Conservation (phyloP, 805 yeast genomes). For the Teunomyces cretensis region DNA sequence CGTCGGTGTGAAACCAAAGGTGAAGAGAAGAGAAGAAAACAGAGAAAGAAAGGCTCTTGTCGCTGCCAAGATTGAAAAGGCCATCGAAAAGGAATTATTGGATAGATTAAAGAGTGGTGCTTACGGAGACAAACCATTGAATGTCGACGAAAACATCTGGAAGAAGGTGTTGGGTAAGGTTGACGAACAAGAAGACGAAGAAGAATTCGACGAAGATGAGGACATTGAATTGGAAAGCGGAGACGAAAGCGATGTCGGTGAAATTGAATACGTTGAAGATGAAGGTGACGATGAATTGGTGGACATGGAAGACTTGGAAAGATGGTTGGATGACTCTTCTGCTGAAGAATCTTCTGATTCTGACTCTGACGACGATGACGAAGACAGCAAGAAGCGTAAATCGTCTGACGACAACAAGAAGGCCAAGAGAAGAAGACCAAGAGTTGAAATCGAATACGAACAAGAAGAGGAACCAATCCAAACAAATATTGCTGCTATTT, state of each 20-base stretch:
- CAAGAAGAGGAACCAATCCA: conserved; percentile 49
- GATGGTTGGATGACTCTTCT: conserved; percentile 64
- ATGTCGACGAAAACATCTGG: conserved; percentile 96
- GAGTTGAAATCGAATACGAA: conserved; percentile 83
- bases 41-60: conserved; percentile 95
- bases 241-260: conserved; percentile 59
- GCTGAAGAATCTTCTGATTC: conserved; percentile 35
- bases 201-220: conserved; percentile 54
- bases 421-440: conserved; percentile 57
- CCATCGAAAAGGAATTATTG: conserved; percentile 91
- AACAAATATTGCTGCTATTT: conserved; percentile 31
- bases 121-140: conserved; percentile 95
- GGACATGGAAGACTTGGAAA: conserved; percentile 89
- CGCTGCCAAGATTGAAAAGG: conserved; percentile 95
- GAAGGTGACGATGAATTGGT: conserved; percentile 88
- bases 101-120: conserved; percentile 97
- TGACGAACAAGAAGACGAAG: conserved; percentile 59
- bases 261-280: conserved; percentile 87
- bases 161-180: conserved; percentile 80
- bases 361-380: conserved; percentile 36
- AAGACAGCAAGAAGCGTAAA: conserved; percentile 25
- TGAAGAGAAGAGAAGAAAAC: conserved; percentile 88
- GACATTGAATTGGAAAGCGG: conserved; percentile 53
- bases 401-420: conserved; percentile 34
- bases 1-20: conserved; percentile 91